Percentiles rank a stretch among this genome's conserved stretches.
Conservation (phyloP, 1,139 yeast species). For the Yamadazyma songkhlaensis region DNA sequence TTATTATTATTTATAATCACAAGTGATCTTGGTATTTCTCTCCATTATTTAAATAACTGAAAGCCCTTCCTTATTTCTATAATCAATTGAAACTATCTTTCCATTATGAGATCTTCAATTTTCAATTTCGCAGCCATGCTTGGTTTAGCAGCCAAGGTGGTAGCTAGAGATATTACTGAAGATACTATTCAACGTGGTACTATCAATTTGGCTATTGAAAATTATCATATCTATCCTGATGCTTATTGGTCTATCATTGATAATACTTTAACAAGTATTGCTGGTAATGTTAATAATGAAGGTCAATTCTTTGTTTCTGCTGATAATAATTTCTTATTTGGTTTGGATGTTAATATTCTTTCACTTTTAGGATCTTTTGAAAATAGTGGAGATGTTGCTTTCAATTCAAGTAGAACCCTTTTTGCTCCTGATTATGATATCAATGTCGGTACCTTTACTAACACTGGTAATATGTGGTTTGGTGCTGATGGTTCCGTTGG, state of each 20-base stretch:
- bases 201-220: conserved; percentile 17
- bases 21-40: too few species aligned
- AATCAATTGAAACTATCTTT: too few species aligned
- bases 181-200: conserved; percentile 14
- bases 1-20: too few species aligned
- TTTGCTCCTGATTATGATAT: conserved; percentile 19
- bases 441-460: conserved; percentile 18
- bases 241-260: conserved; percentile 34
- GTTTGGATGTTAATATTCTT: conserved; percentile 6
- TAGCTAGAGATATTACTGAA: conserved; percentile 6
- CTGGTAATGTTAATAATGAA: conserved; percentile 19
- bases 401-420: conserved; percentile 17
- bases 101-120: conserved; percentile 1
- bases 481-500: conserved; percentile 21
- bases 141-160: conserved; percentile 1
- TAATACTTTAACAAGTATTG: conserved; percentile 22
- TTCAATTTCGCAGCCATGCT: neutral
- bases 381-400: conserved; percentile 10
- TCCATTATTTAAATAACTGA: too few species aligned
- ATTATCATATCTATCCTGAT: conserved; percentile 19
- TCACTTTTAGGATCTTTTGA: conserved; percentile 5
- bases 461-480: conserved; percentile 25
- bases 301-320: conserved; percentile 23
- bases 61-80: too few species aligned
- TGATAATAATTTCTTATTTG: conserved; percentile 6